These are phyloP conservation scores for Penicillium salamii DNA, from an alignment of 495 filamentous ascomycete species.

Conservation along the genomic window DNA sequence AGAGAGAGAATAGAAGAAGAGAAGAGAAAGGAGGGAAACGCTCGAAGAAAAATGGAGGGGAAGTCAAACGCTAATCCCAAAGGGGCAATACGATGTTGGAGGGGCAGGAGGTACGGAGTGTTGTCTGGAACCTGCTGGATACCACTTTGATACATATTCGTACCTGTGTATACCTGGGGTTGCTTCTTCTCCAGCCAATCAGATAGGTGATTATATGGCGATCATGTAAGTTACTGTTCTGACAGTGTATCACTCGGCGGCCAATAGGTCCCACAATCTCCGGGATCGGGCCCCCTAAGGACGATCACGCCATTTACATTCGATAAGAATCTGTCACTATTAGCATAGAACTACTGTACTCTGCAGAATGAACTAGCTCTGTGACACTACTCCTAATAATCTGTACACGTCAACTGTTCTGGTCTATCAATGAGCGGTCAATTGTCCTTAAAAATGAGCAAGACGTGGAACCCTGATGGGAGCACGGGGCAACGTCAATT, in stretches of 20 bases:
- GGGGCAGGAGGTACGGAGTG: slow-evolving; percentile 28
- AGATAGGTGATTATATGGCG: neutral
- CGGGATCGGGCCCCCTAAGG: slow-evolving; percentile 2
- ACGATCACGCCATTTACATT: slow-evolving; percentile 9
- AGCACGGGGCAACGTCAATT: slow-evolving; percentile 3
- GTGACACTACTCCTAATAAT: too few species aligned
- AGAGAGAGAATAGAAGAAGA: slow-evolving; percentile 17
- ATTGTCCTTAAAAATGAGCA: neutral
- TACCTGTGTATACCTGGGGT: too few species aligned
- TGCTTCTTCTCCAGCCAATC: neutral
- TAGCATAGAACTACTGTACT: too few species aligned
- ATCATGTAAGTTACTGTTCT: slow-evolving; percentile 1
- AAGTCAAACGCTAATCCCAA: slow-evolving; percentile 19
- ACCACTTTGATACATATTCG: neutral
- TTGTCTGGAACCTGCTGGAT: neutral
- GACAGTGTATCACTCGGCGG: neutral
- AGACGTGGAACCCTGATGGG: neutral
- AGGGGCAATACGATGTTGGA: slow-evolving; percentile 13
- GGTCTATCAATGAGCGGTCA: slow-evolving; percentile 8
- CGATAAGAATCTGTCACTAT: neutral
- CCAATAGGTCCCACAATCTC: slow-evolving; percentile 2
- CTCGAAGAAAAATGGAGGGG: slow-evolving; percentile 34
- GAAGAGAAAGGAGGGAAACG: slow-evolving; percentile 20
- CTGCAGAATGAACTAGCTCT: too few species aligned
- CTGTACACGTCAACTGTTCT: too few species aligned